These are phyloP conservation scores for Sedum album DNA, from an alignment of 164 flowering plant species.

Conservation along the genomic window DNA sequence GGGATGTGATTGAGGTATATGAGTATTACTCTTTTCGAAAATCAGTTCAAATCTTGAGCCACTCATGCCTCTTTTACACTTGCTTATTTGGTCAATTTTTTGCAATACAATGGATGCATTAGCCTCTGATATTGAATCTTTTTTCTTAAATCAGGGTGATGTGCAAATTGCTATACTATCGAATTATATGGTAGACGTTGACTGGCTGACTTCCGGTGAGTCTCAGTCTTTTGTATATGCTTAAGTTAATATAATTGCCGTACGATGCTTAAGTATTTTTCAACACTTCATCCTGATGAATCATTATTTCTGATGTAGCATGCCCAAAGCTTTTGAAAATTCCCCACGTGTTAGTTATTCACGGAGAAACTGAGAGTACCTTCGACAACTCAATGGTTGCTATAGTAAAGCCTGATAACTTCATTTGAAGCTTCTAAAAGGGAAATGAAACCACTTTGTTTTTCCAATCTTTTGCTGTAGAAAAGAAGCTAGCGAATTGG, in stretches of 20 bases:
- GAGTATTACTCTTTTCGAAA: background rate
- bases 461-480: conserved; percentile 24
- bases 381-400: conserved; percentile 67
- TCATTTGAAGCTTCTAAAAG: background rate
- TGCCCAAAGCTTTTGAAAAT: conserved; percentile 65
- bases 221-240: conserved; percentile 3
- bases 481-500: conserved; percentile 77
- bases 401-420: background rate
- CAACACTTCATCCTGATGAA: too few species aligned
- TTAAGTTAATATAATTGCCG: background rate
- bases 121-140: background rate
- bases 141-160: conserved; percentile 52
- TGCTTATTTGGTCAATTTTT: background rate
- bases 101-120: background rate
- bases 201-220: conserved; percentile 88
- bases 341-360: conserved; percentile 74
- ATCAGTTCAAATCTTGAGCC: background rate
- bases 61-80: background rate
- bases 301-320: conserved; percentile 37
- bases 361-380: conserved; percentile 83
- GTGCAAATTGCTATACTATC: conserved; percentile 73
- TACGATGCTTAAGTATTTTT: too few species aligned
- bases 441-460: background rate
- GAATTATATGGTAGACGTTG: conserved; percentile 95
- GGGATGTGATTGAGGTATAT: conserved; percentile 74